A percentile compares a stretch with the other conserved stretches of the same genome.
Conservation (phyloP, 2,329 filamentous ascomycete genomes). For the Arthrocladium fulminans region DNA sequence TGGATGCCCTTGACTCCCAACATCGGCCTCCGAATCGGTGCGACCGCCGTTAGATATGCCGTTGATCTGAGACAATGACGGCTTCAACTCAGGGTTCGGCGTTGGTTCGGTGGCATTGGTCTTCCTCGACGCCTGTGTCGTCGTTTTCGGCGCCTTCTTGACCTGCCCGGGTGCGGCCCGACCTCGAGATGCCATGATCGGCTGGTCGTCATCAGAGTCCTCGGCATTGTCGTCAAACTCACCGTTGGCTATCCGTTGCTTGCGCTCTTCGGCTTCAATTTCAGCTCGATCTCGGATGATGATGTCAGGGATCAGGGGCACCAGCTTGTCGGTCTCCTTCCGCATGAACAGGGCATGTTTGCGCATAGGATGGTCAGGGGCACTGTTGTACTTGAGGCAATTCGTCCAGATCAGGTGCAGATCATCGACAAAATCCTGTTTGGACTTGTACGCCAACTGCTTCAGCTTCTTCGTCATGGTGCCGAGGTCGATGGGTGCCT, state of each 20-base stretch:
- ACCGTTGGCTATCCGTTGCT: conserved; percentile 73
- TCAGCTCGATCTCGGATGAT: conserved; percentile 83
- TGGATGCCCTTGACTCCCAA: conserved; percentile 68
- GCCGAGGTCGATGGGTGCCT: conserved; percentile 88
- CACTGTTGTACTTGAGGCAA: conserved; percentile 90
- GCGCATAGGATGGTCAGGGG: conserved; percentile 74
- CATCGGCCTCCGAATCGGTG: conserved; percentile 62
- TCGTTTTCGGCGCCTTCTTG: conserved; percentile 63
- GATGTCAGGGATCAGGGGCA: conserved; percentile 89
- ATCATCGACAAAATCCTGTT: conserved; percentile 88
- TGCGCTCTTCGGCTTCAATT: conserved; percentile 75
- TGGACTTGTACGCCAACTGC: conserved; percentile 68
- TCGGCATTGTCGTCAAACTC: conserved; percentile 68
- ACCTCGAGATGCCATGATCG: conserved; percentile 94
- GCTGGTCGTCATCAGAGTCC: conserved; percentile 86
- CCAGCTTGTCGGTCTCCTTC: conserved; percentile 93
- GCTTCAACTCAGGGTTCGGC: conserved; percentile 66
- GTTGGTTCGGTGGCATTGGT: conserved; percentile 59
- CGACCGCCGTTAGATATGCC: conserved; percentile 41
- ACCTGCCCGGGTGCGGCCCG: conserved; percentile 76
- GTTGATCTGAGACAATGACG: conserved; percentile 49
- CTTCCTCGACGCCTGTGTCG: conserved; percentile 50
- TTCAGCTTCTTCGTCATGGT: conserved; percentile 98
- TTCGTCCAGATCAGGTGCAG: conserved; percentile 95
- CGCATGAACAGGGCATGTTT: conserved; percentile 95